Evolutionary conservation across 2,329 filamentous ascomycete species (phyloP), one percentile per base, ranked within the genome.

Genomic region (Neonectria ditissima): DNA sequence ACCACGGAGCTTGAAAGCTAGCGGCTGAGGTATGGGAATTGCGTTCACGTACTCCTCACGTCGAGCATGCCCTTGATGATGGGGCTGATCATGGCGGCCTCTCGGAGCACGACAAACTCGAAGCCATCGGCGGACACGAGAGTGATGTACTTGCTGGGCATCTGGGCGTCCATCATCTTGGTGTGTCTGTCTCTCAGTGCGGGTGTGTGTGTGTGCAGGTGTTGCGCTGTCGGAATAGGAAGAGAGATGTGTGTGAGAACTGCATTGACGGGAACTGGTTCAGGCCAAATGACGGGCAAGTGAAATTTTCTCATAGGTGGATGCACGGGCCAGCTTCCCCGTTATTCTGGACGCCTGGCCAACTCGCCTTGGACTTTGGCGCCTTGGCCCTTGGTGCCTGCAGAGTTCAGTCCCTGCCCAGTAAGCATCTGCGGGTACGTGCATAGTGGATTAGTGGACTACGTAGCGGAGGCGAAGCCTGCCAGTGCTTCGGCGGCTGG

Each of bases 21-120:
- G 47, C 30, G 28, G 5, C 16, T 32, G 16, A 28, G 7, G n/a
- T 32, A n/a, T 18, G 28, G 47, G 47, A 48, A 50, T n/a, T 32
- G 47, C 48, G 24, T 51, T 70, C 63, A 77, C 75, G 71, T 74
- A 90, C 90, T 91, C 70, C 85, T 84, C 16, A 89, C 87, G 73
- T 93, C 89, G 63, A 95, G 81, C 87, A 93, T 93, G 76, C 88
- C 86, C 80, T 88, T 91, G 80, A 95, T 91, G 62, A 89, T 86
- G 34, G 89, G 89, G 70, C 91, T 92, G 73, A 92, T 82, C 73
- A 87, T 83, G 63, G 91, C 88, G 3, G 91, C 89, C 53, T 92
- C 90, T 57, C 91, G 88, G 59, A 91, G 82, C 55, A 94, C 84
- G 67, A 92, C 87, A 76, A 92, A 94, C 80, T 93, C 91, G 76